These are phyloP conservation scores for Diplogelasinospora grovesii DNA, from an alignment of 495 filamentous ascomycete genomes.

Conservation along the genomic window DNA sequence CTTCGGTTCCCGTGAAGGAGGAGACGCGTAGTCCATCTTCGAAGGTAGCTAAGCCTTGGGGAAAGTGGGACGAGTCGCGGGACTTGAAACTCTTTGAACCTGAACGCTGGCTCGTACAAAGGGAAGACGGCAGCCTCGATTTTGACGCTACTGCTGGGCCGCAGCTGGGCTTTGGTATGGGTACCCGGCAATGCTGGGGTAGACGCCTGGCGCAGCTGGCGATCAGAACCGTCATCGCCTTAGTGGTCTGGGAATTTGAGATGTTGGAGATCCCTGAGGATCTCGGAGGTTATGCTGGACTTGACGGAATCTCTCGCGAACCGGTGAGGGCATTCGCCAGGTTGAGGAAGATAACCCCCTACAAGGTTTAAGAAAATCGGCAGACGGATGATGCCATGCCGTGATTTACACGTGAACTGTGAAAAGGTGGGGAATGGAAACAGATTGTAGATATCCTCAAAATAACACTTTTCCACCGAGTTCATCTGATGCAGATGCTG, in stretches of 20 bases:
- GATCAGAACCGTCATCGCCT: constrained; percentile 22
- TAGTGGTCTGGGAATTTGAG: constrained; percentile 35
- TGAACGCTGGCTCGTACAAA: constrained; percentile 1
- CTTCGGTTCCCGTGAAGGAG: neutral
- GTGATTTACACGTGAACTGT: too few relatives aligned
- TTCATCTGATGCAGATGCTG: too few relatives aligned
- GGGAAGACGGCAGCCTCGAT: neutral
- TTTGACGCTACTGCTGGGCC: constrained; percentile 28
- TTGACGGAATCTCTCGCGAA: too few relatives aligned
- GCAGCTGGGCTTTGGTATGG: constrained; percentile 24
- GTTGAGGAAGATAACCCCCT: too few relatives aligned
- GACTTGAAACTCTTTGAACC: neutral
- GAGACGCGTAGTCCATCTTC: neutral
- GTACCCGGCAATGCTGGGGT: constrained; percentile 29
- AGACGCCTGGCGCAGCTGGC: constrained; percentile 27
- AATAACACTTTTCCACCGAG: too few relatives aligned
- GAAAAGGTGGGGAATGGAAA: too few relatives aligned
- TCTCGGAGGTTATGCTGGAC: neutral
- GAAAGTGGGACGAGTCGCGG: neutral
- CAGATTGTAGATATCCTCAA: too few relatives aligned
- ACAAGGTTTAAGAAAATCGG: too few relatives aligned
- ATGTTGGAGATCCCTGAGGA: constrained; percentile 30
- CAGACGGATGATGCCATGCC: too few relatives aligned
- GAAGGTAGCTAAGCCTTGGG: neutral
- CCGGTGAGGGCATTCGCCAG: too few relatives aligned